These are phyloP conservation scores for Penicillium cosmopolitanum DNA, from an alignment of 495 filamentous ascomycete species.

Conservation along the genomic window DNA sequence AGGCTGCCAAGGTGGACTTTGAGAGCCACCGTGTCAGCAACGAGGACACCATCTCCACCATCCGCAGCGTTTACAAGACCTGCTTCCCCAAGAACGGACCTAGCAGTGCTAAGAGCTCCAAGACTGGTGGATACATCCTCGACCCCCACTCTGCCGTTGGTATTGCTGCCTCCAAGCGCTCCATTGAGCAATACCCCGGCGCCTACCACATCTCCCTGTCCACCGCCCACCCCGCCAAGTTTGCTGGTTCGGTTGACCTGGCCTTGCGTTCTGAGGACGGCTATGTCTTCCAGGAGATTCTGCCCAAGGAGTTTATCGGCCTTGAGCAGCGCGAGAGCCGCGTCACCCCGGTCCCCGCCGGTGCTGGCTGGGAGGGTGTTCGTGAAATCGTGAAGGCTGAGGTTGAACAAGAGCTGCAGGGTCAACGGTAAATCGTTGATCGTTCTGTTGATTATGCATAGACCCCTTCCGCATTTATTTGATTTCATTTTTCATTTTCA, in stretches of 20 bases:
- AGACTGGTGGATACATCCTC: slow-evolving; percentile 67
- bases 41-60: slow-evolving; percentile 72
- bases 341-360: slow-evolving; percentile 33
- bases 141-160: slow-evolving; percentile 94
- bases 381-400: slow-evolving; percentile 43
- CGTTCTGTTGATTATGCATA: slow-evolving; percentile 3
- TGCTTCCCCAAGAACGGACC: slow-evolving; percentile 37
- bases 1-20: slow-evolving; percentile 67
- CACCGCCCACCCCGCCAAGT: slow-evolving; percentile 95
- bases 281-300: slow-evolving; percentile 74
- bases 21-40: slow-evolving; percentile 84
- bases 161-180: slow-evolving; percentile 69
- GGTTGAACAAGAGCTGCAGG: slow-evolving; percentile 43
- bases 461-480: background rate
- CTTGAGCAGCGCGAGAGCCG: slow-evolving; percentile 62
- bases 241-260: slow-evolving; percentile 74
- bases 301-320: slow-evolving; percentile 78
- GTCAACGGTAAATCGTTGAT: slow-evolving; percentile 14
- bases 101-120: slow-evolving; percentile 37
- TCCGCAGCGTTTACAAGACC: slow-evolving; percentile 63
- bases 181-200: slow-evolving; percentile 55
- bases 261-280: slow-evolving; percentile 67
- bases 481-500: background rate
- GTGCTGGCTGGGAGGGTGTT: slow-evolving; percentile 42
- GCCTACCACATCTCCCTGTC: slow-evolving; percentile 76